These are phyloP conservation scores for Cicer pinnatifidum DNA, from an alignment of 306 rosid genomes.

Conservation along the genomic window DNA sequence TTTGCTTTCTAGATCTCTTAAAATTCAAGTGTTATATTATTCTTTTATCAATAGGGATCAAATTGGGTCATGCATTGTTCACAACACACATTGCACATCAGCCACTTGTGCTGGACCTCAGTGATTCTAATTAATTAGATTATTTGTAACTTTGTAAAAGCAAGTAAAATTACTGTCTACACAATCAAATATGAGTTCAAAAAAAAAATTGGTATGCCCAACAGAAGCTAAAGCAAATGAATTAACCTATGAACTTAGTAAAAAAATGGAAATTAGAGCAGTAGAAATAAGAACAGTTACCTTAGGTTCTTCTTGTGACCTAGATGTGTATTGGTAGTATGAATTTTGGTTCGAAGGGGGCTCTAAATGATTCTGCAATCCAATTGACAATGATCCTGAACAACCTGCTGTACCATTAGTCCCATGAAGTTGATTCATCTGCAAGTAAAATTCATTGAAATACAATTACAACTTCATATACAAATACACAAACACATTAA, in stretches of 20 bases:
- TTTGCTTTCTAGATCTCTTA: conserved; percentile 8
- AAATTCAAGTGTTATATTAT: background rate
- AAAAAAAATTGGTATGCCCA: background rate
- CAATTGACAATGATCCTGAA: conserved; percentile 45
- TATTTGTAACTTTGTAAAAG: no score
- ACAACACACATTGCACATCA: no score
- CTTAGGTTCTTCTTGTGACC: conserved; percentile 46
- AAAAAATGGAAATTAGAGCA: background rate
- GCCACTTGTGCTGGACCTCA: background rate
- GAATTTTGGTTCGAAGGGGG: conserved; percentile 86
- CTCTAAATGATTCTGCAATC: conserved; percentile 52
- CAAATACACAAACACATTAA: background rate
- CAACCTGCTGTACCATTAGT: conserved; percentile 18
- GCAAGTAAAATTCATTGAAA: background rate
- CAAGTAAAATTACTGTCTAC: background rate
- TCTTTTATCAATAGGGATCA: background rate
- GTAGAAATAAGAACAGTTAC: conserved; percentile 1
- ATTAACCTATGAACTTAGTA: conserved; percentile 5
- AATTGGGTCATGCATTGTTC: background rate
- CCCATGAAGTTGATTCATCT: conserved; percentile 56
- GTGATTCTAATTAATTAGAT: background rate
- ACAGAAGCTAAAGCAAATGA: background rate
- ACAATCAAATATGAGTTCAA: background rate
- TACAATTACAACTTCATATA: background rate
- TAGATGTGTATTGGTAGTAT: conserved; percentile 37